Base-by-base conservation (phyloP, 257 asterid genomes). In the Jacaranda copaia region DNA sequence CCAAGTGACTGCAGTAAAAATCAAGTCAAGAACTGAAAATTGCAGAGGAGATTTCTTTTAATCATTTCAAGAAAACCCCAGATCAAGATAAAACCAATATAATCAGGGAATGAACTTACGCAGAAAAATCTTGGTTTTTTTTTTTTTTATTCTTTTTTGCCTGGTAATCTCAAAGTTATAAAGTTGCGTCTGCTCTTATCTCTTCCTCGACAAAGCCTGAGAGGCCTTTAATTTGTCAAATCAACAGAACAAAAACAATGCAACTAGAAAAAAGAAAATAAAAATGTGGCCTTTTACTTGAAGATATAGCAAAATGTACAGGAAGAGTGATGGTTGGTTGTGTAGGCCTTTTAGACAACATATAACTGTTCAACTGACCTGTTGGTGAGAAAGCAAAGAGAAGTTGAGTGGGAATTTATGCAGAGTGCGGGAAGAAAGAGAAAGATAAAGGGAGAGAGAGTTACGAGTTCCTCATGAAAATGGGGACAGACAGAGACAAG, bases 401-500 rank as follows among this genome's bases (percentile, higher is more conserved):
- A 51, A 36, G 5, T 16, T 52, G 78, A 71, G 60, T 15, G 83
- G 84, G 81, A 63, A 79, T 86, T 84, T 87, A 87, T 59, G 82
- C 82, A 80, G 25, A 12, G 70, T 38, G 68, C 13, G 65, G 48
- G 61, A 51, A 75, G 73, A 42, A 61, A 73, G 5, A 16, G 75
- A 25, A 25, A n/a, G n/a, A n/a, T n/a, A n/a, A n/a, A n/a, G n/a
- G n/a, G 32, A 25, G 32, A 25, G 32, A 25, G 32, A 25, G 32
- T 25, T 25, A 73, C 39, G 62, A 25, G 77, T 39, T n/a, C n/a
- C 14, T 68, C n/a, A 77, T 64, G 75, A 73, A 74, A 83, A 82
- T 76, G 81, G 90, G 79, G 85, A 68, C 77, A 83, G 82, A 84
- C 71, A 66, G 79, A 68, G 82, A 84, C 86, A 61, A 82, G 67